These are phyloP conservation scores for Penicillium flavigenum DNA, from an alignment of 495 filamentous ascomycete genomes.

Conservation along the genomic window DNA sequence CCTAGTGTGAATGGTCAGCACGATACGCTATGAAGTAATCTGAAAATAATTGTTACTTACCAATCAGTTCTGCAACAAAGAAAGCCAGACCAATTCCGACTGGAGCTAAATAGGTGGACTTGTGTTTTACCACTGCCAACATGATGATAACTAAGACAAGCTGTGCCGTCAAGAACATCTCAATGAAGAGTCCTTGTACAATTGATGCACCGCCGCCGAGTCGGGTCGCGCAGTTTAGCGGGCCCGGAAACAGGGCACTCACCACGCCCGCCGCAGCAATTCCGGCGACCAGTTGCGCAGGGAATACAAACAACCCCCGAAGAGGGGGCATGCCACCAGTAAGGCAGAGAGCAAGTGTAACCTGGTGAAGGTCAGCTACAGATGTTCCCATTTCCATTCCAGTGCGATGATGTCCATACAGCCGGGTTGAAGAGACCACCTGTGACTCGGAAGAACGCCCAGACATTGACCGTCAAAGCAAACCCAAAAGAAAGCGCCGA, in stretches of 20 bases:
- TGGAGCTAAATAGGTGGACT: conserved; percentile 74
- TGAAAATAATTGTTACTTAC: conserved; percentile 33
- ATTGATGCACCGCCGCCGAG: conserved; percentile 57
- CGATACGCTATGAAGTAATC: not conserved
- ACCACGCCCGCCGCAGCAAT: conserved; percentile 64
- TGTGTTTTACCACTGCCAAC: conserved; percentile 80
- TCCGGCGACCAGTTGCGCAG: conserved; percentile 56
- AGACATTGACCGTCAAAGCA: conserved; percentile 75
- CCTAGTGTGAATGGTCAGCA: conserved; percentile 36
- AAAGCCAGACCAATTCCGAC: conserved; percentile 73
- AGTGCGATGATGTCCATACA: conserved; percentile 33
- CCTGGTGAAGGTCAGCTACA: conserved; percentile 32
- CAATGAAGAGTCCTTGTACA: conserved; percentile 71
- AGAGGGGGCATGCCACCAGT: conserved; percentile 55
- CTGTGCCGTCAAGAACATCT: conserved; percentile 76
- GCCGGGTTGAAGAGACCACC: conserved; percentile 84
- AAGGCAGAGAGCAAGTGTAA: conserved; percentile 58
- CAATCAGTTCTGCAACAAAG: conserved; percentile 66
- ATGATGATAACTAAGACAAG: conserved; percentile 80
- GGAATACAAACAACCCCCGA: conserved; percentile 50
- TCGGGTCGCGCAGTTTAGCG: conserved; percentile 58
- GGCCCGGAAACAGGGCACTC: conserved; percentile 59
- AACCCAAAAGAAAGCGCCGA: conserved; percentile 73
- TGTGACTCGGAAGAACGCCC: conserved; percentile 79
- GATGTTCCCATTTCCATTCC: not conserved